A percentile compares a stretch with the other conserved stretches of the same genome.
phyloP scores from a whole-genome alignment of 202 grass and related monocot species.

The Sporobolus alterniflorus region DNA sequence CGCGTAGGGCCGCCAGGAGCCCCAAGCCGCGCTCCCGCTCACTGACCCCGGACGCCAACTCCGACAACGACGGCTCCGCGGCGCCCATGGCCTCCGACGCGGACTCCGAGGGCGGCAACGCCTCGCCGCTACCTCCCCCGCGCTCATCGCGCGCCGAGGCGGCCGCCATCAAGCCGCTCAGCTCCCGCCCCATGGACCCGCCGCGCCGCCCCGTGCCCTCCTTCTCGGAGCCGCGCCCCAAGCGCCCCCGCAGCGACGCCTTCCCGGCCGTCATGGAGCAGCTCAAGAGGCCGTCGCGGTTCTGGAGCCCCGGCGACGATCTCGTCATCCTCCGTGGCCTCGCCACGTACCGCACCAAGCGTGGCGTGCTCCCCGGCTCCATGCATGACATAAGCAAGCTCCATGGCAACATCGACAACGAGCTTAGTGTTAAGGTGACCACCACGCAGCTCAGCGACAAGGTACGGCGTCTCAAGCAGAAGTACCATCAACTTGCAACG shows the following conservation, averaged over 20 bases:
- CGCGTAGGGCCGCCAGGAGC: conserved; percentile 10
- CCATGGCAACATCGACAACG: conserved; percentile 38
- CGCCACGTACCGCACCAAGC: conserved; percentile 51
- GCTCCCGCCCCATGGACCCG: conserved; percentile 66
- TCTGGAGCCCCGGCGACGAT: conserved; percentile 63
- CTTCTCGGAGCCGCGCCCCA: conserved; percentile 47
- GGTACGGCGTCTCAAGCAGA: conserved; percentile 71
- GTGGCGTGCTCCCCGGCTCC: conserved; percentile 44
- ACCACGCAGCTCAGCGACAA: conserved; percentile 64
- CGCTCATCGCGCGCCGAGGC: conserved; percentile 41
- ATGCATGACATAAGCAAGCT: conserved; percentile 47
- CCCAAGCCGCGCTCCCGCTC: conserved; percentile 31
- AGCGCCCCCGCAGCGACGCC: conserved; percentile 52
- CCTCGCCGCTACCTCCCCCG: conserved; percentile 26
- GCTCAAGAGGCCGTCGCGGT: conserved; percentile 47
- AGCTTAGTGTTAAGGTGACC: conserved; percentile 54
- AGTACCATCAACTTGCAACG: conserved; percentile 29
- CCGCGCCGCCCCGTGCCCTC: conserved; percentile 5
- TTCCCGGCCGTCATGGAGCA: conserved; percentile 27
- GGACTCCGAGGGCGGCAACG: conserved; percentile 41
- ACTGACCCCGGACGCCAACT: conserved; percentile 24
- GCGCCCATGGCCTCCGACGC: neutral
- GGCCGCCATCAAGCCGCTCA: conserved; percentile 61
- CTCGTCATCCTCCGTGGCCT: conserved; percentile 62
- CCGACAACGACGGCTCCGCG: conserved; percentile 30